A percentile compares a stretch with the other conserved stretches of the same genome.
Evolutionary conservation across 1,284 basidiomycete genomes (phyloP).

Genomic region (Flammula alnicola): DNA sequence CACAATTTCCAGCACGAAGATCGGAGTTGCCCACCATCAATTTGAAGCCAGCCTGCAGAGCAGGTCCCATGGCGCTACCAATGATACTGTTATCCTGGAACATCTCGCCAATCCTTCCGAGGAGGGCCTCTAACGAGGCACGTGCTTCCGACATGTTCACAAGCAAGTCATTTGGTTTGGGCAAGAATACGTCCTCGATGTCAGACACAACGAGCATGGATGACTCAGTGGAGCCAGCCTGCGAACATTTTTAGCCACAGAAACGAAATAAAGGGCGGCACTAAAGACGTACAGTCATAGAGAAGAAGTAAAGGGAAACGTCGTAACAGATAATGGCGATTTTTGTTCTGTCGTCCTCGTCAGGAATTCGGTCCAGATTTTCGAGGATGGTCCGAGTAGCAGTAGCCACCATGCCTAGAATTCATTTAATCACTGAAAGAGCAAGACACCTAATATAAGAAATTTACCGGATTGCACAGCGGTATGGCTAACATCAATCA

Average conservation of each 20-base stretch:
- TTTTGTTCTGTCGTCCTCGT: constrained; percentile 93
- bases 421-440: constrained; percentile 6
- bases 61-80: constrained; percentile 95
- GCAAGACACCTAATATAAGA: neutral
- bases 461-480: constrained; percentile 83
- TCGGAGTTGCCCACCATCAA: constrained; percentile 68
- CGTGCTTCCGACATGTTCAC: constrained; percentile 92
- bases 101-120: constrained; percentile 91
- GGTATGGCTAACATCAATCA: constrained; percentile 94
- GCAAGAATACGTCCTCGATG: constrained; percentile 95
- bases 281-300: constrained; percentile 64
- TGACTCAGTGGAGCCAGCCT: constrained; percentile 85
- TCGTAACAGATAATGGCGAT: constrained; percentile 94
- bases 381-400: constrained; percentile 96
- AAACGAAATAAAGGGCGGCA: constrained; percentile 2
- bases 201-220: constrained; percentile 98
- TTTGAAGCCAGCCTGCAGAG: constrained; percentile 95
- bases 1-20: neutral
- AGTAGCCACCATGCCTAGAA: constrained; percentile 93
- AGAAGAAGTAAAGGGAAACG: constrained; percentile 96
- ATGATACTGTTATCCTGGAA: constrained; percentile 92
- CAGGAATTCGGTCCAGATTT: constrained; percentile 93
- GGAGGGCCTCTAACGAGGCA: constrained; percentile 80
- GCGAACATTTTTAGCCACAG: constrained; percentile 4
- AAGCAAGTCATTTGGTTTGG: constrained; percentile 94